These are phyloP conservation scores for Sugiyamaella novakii DNA, from an alignment of 1,139 yeast species.

Conservation along the genomic window DNA sequence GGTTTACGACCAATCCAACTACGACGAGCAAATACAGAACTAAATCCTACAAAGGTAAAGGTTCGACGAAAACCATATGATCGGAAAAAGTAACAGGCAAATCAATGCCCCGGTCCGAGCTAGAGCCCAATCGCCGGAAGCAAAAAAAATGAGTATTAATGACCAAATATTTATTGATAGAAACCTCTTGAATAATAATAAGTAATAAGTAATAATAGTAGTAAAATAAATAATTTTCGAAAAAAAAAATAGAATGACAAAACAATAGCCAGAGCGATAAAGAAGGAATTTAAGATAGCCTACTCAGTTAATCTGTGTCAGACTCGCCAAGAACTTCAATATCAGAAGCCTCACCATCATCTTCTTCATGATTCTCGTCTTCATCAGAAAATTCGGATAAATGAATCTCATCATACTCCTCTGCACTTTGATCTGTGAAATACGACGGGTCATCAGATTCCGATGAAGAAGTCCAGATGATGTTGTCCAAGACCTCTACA, in stretches of 20 bases:
- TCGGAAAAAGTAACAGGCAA: background rate
- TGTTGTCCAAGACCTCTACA: background rate
- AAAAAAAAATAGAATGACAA: background rate
- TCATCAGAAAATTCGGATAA: conserved; percentile 26
- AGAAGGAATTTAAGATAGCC: background rate
- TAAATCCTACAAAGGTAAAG: conserved; percentile 40
- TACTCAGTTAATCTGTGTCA: too few relatives aligned
- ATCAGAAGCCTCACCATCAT: background rate
- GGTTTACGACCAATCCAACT: conserved; percentile 75
- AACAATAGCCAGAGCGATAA: background rate
- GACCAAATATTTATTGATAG: background rate
- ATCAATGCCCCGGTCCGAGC: too few relatives aligned
- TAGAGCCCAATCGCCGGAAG: too few relatives aligned
- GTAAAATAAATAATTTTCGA: background rate
- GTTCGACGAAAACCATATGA: conserved; percentile 25
- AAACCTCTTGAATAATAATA: conserved; percentile 1
- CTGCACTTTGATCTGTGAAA: conserved; percentile 9
- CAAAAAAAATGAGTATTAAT: background rate
- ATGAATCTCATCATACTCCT: conserved; percentile 26
- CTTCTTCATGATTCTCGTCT: conserved; percentile 14
- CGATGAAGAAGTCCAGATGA: conserved; percentile 3
- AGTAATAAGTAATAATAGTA: conserved; percentile 4
- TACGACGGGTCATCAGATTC: conserved; percentile 13
- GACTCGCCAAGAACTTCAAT: background rate
- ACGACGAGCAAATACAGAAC: conserved; percentile 62